phyloP scores from a whole-genome alignment of 345 rosid genomes.

The Gossypium anomalum region DNA sequence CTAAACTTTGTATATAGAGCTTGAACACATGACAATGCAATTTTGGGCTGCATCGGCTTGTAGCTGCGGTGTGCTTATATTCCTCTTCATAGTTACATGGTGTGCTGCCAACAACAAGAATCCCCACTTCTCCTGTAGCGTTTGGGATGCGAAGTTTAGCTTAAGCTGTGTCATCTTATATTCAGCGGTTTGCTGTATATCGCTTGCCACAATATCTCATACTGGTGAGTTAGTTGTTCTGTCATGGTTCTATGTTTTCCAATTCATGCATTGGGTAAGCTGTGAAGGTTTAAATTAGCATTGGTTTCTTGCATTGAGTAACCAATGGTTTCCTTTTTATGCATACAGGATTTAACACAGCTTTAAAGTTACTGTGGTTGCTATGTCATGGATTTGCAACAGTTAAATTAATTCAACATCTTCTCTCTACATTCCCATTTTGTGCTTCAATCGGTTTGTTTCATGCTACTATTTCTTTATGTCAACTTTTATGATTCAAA shows the following conservation, averaged over 20 bases:
- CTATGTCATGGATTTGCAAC: conserved; percentile 71
- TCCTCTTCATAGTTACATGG: conserved; percentile 41
- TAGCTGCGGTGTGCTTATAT: conserved; percentile 61
- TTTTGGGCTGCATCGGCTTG: conserved; percentile 71
- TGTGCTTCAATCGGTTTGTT: conserved; percentile 86
- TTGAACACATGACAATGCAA: conserved; percentile 64
- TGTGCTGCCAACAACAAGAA: conserved; percentile 16
- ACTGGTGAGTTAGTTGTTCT: conserved; percentile 35
- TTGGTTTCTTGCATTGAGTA: neutral
- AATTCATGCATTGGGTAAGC: neutral
- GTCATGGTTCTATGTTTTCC: neutral
- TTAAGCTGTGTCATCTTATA: conserved; percentile 40
- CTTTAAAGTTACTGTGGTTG: conserved; percentile 58
- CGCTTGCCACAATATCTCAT: conserved; percentile 48
- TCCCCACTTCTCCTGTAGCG: conserved; percentile 23
- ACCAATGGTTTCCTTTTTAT: conserved; percentile 11
- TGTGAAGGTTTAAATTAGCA: neutral
- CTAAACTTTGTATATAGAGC: conserved; percentile 34
- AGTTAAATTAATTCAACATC: conserved; percentile 59
- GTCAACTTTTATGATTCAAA: neutral
- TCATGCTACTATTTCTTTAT: conserved; percentile 10
- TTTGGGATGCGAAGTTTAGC: conserved; percentile 41
- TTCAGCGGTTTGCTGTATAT: conserved; percentile 50
- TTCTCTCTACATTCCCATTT: conserved; percentile 64
- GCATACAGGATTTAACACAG: conserved; percentile 53